phyloP scores from a whole-genome alignment of 208 protist genomes.

The Strigomonas culicis region DNA sequence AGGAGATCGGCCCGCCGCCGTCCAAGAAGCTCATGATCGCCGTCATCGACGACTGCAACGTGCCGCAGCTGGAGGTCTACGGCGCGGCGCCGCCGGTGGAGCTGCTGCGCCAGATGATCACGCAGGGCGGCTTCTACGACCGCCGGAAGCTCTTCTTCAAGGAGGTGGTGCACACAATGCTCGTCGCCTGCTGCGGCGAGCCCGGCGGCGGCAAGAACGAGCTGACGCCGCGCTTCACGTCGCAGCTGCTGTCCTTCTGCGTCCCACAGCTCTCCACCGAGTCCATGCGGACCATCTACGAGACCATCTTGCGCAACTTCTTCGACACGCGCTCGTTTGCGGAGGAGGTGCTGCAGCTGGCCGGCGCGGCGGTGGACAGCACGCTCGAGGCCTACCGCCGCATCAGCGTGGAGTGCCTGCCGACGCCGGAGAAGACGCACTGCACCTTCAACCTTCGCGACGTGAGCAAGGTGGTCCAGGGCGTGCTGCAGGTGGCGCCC shows the following conservation, averaged over 20 bases:
- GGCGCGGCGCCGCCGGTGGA: constrained; percentile 93
- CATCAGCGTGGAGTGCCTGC: constrained; percentile 91
- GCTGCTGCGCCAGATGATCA: constrained; percentile 92
- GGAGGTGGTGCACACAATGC: constrained; percentile 83
- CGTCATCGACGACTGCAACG: constrained; percentile 95
- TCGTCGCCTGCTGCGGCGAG: constrained; percentile 91
- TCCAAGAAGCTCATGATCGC: constrained; percentile 87
- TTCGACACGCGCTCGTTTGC: constrained; percentile 40
- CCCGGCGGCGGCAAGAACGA: constrained; percentile 94
- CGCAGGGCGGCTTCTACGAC: constrained; percentile 90
- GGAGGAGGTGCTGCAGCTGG: constrained; percentile 36
- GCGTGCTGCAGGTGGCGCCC: constrained; percentile 87
- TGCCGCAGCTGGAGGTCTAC: constrained; percentile 93
- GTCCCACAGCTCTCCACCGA: constrained; percentile 86
- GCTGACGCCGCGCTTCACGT: constrained; percentile 89
- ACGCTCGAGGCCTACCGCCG: constrained; percentile 93
- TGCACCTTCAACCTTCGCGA: constrained; percentile 99
- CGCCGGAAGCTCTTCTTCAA: constrained; percentile 92
- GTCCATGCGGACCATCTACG: constrained; percentile 92
- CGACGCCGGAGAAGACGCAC: constrained; percentile 97
- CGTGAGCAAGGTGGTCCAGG: constrained; percentile 96
- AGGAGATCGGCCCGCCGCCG: constrained; percentile 73
- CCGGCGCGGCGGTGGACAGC: constrained; percentile 77
- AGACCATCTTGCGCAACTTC: constrained; percentile 92
- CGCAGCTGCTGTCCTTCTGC: constrained; percentile 89